These are phyloP conservation scores for Arachnopeziza araneosa DNA, from an alignment of 2,329 filamentous ascomycete genomes.

Conservation along the genomic window DNA sequence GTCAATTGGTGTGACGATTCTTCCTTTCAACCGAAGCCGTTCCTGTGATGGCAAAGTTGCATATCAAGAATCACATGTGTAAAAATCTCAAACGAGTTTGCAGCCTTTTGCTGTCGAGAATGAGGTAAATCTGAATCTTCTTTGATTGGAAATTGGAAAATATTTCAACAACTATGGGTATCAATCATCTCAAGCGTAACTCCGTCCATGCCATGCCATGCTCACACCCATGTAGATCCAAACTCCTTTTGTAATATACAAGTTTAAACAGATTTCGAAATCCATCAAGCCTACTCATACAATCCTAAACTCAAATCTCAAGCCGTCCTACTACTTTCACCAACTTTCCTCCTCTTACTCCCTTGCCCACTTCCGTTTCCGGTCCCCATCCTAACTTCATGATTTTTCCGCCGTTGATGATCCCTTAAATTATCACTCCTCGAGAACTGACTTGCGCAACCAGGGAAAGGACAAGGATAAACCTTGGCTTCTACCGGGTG, in stretches of 20 bases:
- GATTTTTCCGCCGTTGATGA: not conserved
- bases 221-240: not conserved
- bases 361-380: not conserved
- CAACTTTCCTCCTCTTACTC: not conserved
- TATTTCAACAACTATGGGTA: no score
- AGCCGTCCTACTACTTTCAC: not conserved
- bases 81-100: no score
- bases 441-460: conserved; percentile 20
- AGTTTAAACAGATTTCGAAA: not conserved
- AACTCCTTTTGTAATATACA: not conserved
- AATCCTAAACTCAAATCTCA: not conserved
- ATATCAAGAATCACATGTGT: no score
- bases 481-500: conserved; percentile 12
- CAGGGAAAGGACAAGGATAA: conserved; percentile 14
- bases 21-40: no score
- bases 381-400: not conserved
- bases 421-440: conserved; percentile 24
- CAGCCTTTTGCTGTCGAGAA: no score
- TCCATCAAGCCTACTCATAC: not conserved
- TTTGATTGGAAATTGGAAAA: no score
- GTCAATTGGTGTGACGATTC: no score
- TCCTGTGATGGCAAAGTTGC: no score
- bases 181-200: no score
- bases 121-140: no score
- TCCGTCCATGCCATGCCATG: no score